Base-by-base conservation (phyloP, 1,284 basidiomycete genomes). In the Pseudozyma sp. region DNA sequence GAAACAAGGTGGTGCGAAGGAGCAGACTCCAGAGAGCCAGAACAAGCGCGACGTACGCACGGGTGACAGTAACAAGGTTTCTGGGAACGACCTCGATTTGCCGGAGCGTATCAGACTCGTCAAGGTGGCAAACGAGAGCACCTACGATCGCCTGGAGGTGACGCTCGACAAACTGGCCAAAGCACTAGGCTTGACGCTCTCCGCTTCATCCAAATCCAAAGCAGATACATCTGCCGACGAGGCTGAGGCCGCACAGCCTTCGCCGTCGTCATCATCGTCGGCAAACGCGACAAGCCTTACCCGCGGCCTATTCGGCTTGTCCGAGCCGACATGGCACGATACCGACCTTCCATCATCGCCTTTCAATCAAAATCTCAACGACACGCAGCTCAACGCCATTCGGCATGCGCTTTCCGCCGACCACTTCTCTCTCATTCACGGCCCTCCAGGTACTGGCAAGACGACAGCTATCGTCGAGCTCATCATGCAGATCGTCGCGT, bases 371-470 rank as follows among this genome's bases (percentile, higher is more conserved):
- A 88, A 86, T 0, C 86, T 98, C 45, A 98, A 99, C 82, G 85
- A 87, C 0, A 93, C 92, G 65, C 96, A 99, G 83, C 90, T 91
- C 81, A 87, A 89, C 17, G 94, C 94, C 0, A 89, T 95, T 43
- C 87, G 85, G 52, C 92, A 94, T 76, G 90, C 90, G 5, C 83
- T 95, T 3, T 88, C 90, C 0, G 87, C 86, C 0, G 73, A 89
- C 1, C 91, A 94, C 80, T 88, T 97, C 0, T 92, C 92, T 0
- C 93, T 94, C 73, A 94, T 99, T n/a, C 95, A 97, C 81, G 95
- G 96, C 0, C 96, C 96, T 6, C 95, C 96, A 64, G 95, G 88
- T 1, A 85, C 84, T 0, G 83, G 84, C 10, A 81, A 81, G 58
- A 83, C 75, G 5, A 80, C 73, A 3, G 71, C 75, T 0, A 60